phyloP scores from a whole-genome alignment of 1,284 basidiomycete genomes.

The Ustilago crameri region DNA sequence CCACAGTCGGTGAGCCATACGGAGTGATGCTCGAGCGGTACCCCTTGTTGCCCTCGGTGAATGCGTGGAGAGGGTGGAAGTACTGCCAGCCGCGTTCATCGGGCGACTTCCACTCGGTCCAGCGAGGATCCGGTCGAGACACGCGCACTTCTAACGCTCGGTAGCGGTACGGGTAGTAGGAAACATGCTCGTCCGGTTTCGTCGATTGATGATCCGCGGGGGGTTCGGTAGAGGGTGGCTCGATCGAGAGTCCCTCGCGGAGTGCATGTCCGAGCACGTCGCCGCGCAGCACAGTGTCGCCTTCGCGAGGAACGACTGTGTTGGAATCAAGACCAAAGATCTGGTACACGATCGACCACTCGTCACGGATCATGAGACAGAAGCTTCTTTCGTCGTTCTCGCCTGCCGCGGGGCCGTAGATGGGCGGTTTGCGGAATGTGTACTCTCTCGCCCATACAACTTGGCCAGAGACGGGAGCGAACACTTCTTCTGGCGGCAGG shows the following conservation, averaged over 20 bases:
- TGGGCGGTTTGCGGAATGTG: conserved; percentile 36
- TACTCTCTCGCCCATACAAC: conserved; percentile 57
- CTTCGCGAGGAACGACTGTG: conserved; percentile 23
- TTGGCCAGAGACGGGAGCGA: conserved; percentile 54
- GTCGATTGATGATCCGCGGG: conserved; percentile 48
- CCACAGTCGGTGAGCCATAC: conserved; percentile 48
- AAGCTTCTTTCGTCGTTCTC: conserved; percentile 53
- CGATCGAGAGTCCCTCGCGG: conserved; percentile 22
- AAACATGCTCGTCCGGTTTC: conserved; percentile 31
- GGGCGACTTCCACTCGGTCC: conserved; percentile 47
- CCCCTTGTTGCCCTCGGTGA: conserved; percentile 40
- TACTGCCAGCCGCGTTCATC: conserved; percentile 55
- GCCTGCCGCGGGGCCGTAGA: conserved; percentile 43
- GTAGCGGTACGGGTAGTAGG: conserved; percentile 56
- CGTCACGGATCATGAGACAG: conserved; percentile 59
- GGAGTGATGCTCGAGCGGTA: conserved; percentile 43
- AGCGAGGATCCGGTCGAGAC: conserved; percentile 44
- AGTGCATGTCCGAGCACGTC: conserved; percentile 49
- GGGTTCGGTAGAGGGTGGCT: conserved; percentile 39
- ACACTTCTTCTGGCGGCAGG: conserved; percentile 44
- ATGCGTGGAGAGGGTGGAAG: conserved; percentile 56
- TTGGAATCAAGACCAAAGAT: conserved; percentile 49
- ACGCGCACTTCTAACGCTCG: conserved; percentile 55
- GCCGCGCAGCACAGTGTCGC: conserved; percentile 49
- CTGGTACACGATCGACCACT: conserved; percentile 60